Conservation (phyloP, 1,284 basidiomycete genomes). For the Irpex lacteus region DNA sequence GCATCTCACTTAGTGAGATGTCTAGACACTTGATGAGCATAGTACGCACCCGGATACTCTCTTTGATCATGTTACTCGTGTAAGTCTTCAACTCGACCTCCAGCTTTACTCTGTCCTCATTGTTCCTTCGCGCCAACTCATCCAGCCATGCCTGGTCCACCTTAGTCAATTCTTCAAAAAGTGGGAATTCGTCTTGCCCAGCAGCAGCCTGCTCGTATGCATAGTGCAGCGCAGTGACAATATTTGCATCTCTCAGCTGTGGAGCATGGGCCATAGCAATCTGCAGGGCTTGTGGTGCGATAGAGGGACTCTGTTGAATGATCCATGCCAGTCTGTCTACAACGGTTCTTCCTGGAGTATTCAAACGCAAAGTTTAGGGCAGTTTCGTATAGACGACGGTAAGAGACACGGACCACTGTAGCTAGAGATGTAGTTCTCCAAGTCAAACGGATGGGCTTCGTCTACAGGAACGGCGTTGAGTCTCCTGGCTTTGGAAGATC, state of each 20-base stretch:
- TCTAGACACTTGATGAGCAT: not conserved
- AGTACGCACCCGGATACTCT: slow-evolving; percentile 78
- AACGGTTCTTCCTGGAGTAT: slow-evolving; percentile 55
- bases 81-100: slow-evolving; percentile 90
- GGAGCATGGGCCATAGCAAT: slow-evolving; percentile 62
- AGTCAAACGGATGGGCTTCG: slow-evolving; percentile 76
- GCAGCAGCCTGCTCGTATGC: slow-evolving; percentile 55
- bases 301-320: slow-evolving; percentile 55
- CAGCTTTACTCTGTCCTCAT: slow-evolving; percentile 66
- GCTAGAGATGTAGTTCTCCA: slow-evolving; percentile 66
- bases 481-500: not conserved
- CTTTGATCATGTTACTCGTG: slow-evolving; percentile 90
- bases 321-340: slow-evolving; percentile 71
- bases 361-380: not conserved
- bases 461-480: slow-evolving; percentile 45
- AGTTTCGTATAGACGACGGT: not conserved
- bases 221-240: slow-evolving; percentile 53
- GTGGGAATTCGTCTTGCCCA: slow-evolving; percentile 41
- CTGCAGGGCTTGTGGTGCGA: slow-evolving; percentile 67
- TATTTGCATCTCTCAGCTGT: slow-evolving; percentile 54
- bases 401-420: slow-evolving; percentile 47
- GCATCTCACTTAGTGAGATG: not conserved
- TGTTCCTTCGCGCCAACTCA: slow-evolving; percentile 55
- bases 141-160: slow-evolving; percentile 68
- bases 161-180: slow-evolving; percentile 42